Base-by-base conservation (phyloP, 1,139 yeast species). In the Yamadazyma triangularis region DNA sequence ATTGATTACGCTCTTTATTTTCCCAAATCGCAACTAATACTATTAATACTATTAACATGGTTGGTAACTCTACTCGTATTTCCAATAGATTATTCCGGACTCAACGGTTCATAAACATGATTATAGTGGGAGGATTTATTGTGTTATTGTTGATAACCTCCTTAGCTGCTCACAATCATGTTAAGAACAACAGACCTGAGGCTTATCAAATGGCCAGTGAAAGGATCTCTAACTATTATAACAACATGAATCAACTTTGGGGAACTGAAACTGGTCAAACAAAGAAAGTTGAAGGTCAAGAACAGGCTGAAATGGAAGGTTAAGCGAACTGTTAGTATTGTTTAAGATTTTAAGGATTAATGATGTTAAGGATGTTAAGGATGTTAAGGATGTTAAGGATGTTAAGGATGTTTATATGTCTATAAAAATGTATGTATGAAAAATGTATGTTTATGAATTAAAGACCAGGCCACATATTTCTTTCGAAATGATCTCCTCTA, bases 401-500 rank as follows among this genome's bases (percentile, higher is more conserved):
- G n/a, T n/a, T n/a, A n/a, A n/a, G n/a, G n/a, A n/a, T n/a, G n/a
- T n/a, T n/a, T n/a, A n/a, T n/a, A n/a, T n/a, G n/a, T n/a, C n/a
- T n/a, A n/a, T n/a, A n/a, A n/a, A n/a, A n/a, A n/a, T n/a, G n/a
- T n/a, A n/a, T n/a, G n/a, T n/a, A n/a, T n/a, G n/a, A n/a, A n/a
- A n/a, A n/a, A n/a, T n/a, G n/a, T n/a, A n/a, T n/a, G n/a, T n/a
- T n/a, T n/a, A n/a, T n/a, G n/a, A n/a, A n/a, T 9, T 18, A 18
- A 18, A 18, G 20, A 20, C 66, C 66, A 41, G 56, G 62, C 73
- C 73, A 68, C 9, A 65, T 48, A 16, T 65, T 59, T 40, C 65
- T 68, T 42, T 68, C 73, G 32, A 68, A 51, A 41, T 58, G 63
- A 41, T 67, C 72, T 9, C 70, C 72, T 44, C 66, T 61, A 4